Evolutionary conservation across 495 filamentous ascomycete species (phyloP).

Genomic region (Podospora conica): DNA sequence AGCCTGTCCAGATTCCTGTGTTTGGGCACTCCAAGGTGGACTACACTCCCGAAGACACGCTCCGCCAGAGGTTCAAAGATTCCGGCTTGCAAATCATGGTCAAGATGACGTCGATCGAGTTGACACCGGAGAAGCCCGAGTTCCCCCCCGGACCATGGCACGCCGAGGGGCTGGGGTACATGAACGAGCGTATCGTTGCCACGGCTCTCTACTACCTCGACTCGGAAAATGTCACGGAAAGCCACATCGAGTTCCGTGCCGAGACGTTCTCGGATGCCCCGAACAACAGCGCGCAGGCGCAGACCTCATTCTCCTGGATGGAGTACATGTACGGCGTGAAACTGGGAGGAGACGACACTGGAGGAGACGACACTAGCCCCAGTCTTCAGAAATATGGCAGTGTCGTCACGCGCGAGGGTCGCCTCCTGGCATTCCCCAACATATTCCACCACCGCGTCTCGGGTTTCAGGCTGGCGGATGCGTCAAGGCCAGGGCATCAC

Average conservation of each 20-base stretch:
- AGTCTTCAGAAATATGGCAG: conserved; percentile 31
- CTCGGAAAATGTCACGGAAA: conserved; percentile 52
- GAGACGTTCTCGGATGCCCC: conserved; percentile 25
- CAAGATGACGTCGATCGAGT: conserved; percentile 56
- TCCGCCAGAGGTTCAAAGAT: conserved; percentile 33
- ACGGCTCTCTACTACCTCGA: conserved; percentile 58
- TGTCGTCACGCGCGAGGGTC: conserved; percentile 29
- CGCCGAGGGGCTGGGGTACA: conserved; percentile 48
- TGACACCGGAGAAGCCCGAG: conserved; percentile 52
- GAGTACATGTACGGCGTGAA: conserved; percentile 25
- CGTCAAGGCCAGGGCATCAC: conserved; percentile 46
- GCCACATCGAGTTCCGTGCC: conserved; percentile 49
- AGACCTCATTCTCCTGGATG: conserved; percentile 17
- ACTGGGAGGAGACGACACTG: too few species aligned
- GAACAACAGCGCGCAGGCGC: not conserved
- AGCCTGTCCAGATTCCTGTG: conserved; percentile 10
- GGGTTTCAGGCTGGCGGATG: conserved; percentile 44
- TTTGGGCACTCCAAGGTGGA: conserved; percentile 21
- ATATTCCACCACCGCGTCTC: conserved; percentile 48
- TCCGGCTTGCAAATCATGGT: conserved; percentile 56
- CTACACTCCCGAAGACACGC: conserved; percentile 23
- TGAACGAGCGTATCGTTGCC: conserved; percentile 55
- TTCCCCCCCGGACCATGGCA: conserved; percentile 34
- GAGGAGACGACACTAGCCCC: too few species aligned
- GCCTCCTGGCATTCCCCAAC: conserved; percentile 39